A percentile compares a stretch with the other conserved stretches of the same genome.
Conservation (phyloP, 495 filamentous ascomycete species). For the Barbatosphaeria neglecta region DNA sequence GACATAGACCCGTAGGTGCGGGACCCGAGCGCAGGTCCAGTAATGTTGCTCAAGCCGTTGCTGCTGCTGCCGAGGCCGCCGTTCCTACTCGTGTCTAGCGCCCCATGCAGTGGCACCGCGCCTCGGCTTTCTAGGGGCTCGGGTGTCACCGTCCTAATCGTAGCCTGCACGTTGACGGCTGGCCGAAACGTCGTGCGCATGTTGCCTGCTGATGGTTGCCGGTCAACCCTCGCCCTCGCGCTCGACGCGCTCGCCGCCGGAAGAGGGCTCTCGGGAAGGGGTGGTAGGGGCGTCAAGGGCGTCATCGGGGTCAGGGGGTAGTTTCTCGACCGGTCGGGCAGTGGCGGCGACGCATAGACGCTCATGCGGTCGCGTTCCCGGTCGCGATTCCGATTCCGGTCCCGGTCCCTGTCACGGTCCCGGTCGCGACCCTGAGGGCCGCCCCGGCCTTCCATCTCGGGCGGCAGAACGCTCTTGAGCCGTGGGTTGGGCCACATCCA, state of each 20-base stretch:
- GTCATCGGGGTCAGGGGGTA: not conserved
- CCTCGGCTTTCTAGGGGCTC: slow-evolving; percentile 24
- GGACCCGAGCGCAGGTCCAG: slow-evolving; percentile 2
- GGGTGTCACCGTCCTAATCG: slow-evolving; percentile 43
- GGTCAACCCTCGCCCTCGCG: slow-evolving; percentile 4
- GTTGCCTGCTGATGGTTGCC: slow-evolving; percentile 9
- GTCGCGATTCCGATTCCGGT: not conserved
- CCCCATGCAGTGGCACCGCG: slow-evolving; percentile 1
- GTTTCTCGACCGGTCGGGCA: slow-evolving; percentile 10
- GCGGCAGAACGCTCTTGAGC: slow-evolving; percentile 10
- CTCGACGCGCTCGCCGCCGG: too few species aligned
- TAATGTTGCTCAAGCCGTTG: not conserved
- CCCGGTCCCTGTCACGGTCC: slow-evolving; percentile 1
- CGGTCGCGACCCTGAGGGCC: slow-evolving; percentile 1
- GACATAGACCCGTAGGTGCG: slow-evolving; percentile 21
- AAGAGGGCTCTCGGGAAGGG: slow-evolving; percentile 13
- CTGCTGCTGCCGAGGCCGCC: not conserved
- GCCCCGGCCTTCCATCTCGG: slow-evolving; percentile 15
- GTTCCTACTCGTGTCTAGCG: not conserved
- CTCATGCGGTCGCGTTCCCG: not conserved
- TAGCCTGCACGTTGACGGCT: slow-evolving; percentile 12
- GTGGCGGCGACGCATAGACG: slow-evolving; percentile 4
- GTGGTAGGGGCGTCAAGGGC: slow-evolving; percentile 7
- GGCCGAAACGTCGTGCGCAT: slow-evolving; percentile 15
- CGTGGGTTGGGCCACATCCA: not conserved